Base-by-base conservation (phyloP, 2,329 filamentous ascomycete genomes). In the Akanthomyces uredinophilus region DNA sequence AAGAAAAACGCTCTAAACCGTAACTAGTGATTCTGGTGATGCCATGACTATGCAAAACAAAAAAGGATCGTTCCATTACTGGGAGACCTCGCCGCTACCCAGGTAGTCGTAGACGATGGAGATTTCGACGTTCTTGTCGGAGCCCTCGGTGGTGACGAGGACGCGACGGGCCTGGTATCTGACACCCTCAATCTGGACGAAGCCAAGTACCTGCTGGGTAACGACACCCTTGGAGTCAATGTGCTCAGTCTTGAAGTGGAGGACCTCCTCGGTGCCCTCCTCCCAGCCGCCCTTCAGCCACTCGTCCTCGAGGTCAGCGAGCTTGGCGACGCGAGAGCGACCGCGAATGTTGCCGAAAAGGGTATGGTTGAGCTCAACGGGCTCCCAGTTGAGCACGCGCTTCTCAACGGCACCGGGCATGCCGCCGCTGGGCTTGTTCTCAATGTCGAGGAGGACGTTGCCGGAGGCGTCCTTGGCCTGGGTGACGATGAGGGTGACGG, bases 271-370 rank as follows among this genome's bases (percentile, higher is more conserved):
- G 27, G 64, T 65, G 50, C 65, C 65, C 22, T 63, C 57, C 65
- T 66, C 65, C 64, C 64, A 66, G 62, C 65, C 65, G 61, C 51
- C 56, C 55, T 54, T 43, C 46, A 66, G 65, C 60, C 60, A 66
- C 63, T 64, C 64, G 44, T 63, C 50, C 35, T 61, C 54, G 22
- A 66, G 58, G 35, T 65, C 65, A 0, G 37, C 27, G 24, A 63
- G 16, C 57, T 63, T 63, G 39, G 57, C 55, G 57, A 62, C 64
- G 59, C 63, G 61, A 29, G 63, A 57, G 60, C 63, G 63, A 41
- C 62, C 64, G 60, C 61, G 62, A 39, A 65, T 65, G 51, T 65
- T 66, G 54, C 65, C 65, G 7, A 66, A 66, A 14, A 66, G 46
- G 54, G 65, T 65, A 47, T 66, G 65, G 57, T 64, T 65, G 51